Evolutionary conservation across 2,329 filamentous ascomycete genomes (phyloP).

Genomic region (Cytospora mali): DNA sequence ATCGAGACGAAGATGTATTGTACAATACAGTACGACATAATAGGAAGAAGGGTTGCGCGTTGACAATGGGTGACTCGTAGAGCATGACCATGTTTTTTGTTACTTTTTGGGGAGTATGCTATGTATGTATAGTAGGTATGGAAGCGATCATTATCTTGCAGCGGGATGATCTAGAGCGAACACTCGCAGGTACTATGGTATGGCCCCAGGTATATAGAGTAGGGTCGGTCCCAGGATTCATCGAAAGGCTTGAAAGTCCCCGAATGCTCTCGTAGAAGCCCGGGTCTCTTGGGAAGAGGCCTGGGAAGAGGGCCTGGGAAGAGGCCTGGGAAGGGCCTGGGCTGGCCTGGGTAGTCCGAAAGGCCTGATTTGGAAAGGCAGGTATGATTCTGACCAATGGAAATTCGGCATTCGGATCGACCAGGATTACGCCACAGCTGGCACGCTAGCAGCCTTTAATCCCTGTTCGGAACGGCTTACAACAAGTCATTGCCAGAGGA

Average conservation of each 20-base stretch:
- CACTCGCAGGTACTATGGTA: neutral
- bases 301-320: no score
- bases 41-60: constrained; percentile 19
- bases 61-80: neutral
- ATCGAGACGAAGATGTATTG: constrained; percentile 28
- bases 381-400: neutral
- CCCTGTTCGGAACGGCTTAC: neutral
- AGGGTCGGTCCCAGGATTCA: neutral
- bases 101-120: no score
- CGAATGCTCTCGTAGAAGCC: no score
- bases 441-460: neutral
- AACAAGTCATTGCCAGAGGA: neutral
- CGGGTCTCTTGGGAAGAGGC: no score
- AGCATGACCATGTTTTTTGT: no score
- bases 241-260: neutral
- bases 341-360: no score
- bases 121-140: neutral
- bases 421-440: no score
- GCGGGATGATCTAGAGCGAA: neutral
- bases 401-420: neutral
- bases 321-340: no score
- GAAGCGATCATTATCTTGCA: neutral
- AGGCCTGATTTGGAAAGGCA: neutral
- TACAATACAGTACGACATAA: constrained; percentile 29
- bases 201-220: neutral